Evolutionary conservation across 2,329 filamentous ascomycete genomes (phyloP).

Genomic region (Calcarisporium arbuscula): DNA sequence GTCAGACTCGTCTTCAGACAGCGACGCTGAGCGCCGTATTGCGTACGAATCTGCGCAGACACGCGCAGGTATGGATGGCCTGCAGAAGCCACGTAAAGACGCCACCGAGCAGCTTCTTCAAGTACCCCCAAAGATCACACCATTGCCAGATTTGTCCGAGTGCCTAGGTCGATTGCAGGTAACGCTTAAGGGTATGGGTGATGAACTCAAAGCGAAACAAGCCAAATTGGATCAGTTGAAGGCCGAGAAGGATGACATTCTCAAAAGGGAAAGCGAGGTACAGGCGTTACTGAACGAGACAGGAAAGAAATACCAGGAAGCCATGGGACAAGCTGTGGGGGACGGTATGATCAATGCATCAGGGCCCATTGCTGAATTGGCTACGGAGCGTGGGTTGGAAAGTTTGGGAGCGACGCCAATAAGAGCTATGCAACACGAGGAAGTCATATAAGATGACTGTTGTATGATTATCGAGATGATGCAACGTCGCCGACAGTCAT

Average conservation of each 20-base stretch:
- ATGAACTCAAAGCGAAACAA: slow-evolving; percentile 53
- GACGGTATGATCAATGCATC: slow-evolving; percentile 14
- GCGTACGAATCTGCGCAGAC: slow-evolving; percentile 87
- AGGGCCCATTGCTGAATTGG: slow-evolving; percentile 15
- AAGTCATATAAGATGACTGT: slow-evolving; percentile 15
- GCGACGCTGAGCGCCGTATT: slow-evolving; percentile 63
- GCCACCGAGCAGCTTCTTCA: slow-evolving; percentile 36
- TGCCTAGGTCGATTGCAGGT: slow-evolving; percentile 59
- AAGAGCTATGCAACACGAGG: slow-evolving; percentile 17
- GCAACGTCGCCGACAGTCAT: too few relatives aligned
- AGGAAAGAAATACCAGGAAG: slow-evolving; percentile 54
- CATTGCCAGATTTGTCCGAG: slow-evolving; percentile 66
- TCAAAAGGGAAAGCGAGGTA: slow-evolving; percentile 67
- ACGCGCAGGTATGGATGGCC: slow-evolving; percentile 74
- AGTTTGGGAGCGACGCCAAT: slow-evolving; percentile 26
- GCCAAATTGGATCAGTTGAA: slow-evolving; percentile 59
- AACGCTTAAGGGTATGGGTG: slow-evolving; percentile 57
- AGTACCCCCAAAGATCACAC: slow-evolving; percentile 67
- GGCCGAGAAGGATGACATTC: slow-evolving; percentile 62
- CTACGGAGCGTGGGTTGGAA: slow-evolving; percentile 27
- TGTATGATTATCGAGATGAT: background rate
- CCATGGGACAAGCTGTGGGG: slow-evolving; percentile 22
- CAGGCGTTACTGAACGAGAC: slow-evolving; percentile 76
- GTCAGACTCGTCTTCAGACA: slow-evolving; percentile 61
- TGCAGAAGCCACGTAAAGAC: slow-evolving; percentile 37